These are phyloP conservation scores for Poa annua DNA, from an alignment of 176 grass and related monocot species.

Conservation along the genomic window DNA sequence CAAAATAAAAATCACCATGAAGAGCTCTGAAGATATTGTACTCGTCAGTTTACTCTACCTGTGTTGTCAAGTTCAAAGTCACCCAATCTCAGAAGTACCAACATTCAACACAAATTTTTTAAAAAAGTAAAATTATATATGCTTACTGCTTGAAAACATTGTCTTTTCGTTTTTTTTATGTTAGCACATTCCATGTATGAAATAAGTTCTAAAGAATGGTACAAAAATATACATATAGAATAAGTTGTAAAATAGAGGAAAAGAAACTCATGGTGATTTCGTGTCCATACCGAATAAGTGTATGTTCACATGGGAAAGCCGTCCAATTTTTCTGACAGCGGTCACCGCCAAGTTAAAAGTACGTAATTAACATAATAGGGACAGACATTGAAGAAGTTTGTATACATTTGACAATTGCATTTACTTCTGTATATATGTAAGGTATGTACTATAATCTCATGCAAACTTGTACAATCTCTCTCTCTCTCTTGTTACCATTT, in stretches of 20 bases:
- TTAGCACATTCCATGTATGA: background rate
- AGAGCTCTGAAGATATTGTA: background rate
- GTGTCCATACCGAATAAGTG: background rate
- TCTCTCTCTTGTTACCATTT: background rate
- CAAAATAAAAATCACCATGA: background rate
- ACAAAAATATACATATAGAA: background rate
- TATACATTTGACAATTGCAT: background rate
- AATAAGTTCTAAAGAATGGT: background rate
- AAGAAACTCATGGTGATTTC: background rate
- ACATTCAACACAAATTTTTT: background rate
- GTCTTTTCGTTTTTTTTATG: background rate
- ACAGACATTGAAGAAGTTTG: background rate
- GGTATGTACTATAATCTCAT: background rate
- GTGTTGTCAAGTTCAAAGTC: background rate
- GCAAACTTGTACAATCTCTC: too few relatives aligned
- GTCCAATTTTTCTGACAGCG: background rate
- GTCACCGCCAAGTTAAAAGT: background rate
- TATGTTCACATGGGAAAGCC: constrained; percentile 3
- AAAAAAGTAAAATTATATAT: background rate
- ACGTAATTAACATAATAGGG: background rate
- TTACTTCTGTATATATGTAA: background rate
- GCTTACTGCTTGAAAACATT: background rate
- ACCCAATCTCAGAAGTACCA: background rate
- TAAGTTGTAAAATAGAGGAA: background rate
- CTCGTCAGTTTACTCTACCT: background rate